Conservation (phyloP, 495 filamentous ascomycete species). For the Aspergillus leporis region DNA sequence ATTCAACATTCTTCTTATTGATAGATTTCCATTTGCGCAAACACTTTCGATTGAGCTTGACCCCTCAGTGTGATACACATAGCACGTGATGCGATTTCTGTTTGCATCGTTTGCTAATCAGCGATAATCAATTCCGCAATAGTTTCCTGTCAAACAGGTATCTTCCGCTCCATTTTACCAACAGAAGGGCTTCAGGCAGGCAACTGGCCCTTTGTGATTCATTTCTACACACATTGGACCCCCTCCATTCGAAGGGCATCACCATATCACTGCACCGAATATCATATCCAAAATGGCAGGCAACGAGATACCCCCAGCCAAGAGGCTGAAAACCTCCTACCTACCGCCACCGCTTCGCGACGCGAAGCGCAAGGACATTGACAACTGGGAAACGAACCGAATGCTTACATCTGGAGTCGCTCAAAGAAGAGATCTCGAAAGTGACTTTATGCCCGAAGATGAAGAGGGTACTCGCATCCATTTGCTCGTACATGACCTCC, state of each 20-base stretch:
- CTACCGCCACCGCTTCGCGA: slow-evolving; percentile 44
- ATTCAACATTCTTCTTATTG: not conserved
- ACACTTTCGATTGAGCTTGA: not conserved
- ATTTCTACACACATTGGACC: not conserved
- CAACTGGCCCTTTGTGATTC: not conserved
- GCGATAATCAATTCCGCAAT: slow-evolving; percentile 2
- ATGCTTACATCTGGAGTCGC: slow-evolving; percentile 97
- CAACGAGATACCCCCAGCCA: slow-evolving; percentile 43
- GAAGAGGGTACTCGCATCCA: slow-evolving; percentile 90
- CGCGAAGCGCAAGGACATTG: slow-evolving; percentile 84
- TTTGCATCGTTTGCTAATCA: slow-evolving; percentile 11
- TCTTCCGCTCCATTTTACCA: not conserved
- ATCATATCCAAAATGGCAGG: slow-evolving; percentile 33
- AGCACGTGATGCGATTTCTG: slow-evolving; percentile 8
- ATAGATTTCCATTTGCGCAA: not conserved
- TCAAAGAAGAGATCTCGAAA: slow-evolving; percentile 77
- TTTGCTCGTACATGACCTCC: slow-evolving; percentile 89
- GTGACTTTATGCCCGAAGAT: slow-evolving; percentile 86
- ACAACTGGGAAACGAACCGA: slow-evolving; percentile 98
- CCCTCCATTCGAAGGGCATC: not conserved
- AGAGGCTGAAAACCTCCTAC: slow-evolving; percentile 45
- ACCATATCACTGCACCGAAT: not conserved
- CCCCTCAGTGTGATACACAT: slow-evolving; percentile 1
- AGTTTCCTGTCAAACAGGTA: not conserved
- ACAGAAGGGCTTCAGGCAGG: not conserved